These are phyloP conservation scores for Myriosclerotinia curreyana DNA, from an alignment of 2,329 filamentous ascomycete species.

Conservation along the genomic window DNA sequence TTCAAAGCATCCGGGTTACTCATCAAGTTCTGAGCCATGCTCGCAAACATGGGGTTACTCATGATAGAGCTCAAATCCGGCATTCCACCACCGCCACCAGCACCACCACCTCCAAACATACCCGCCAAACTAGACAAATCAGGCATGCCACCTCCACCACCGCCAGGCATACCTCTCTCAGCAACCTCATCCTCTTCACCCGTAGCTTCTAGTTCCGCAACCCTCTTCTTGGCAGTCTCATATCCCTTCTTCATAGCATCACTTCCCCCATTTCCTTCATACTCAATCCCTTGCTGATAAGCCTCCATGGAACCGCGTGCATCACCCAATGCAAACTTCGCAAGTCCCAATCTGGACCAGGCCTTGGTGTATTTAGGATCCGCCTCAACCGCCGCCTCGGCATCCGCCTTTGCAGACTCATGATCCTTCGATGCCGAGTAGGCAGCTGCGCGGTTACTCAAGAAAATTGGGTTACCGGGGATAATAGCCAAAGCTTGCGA, in stretches of 20 bases:
- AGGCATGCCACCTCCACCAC: conserved; percentile 62
- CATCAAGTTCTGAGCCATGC: conserved; percentile 97
- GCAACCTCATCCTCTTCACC: conserved; percentile 49
- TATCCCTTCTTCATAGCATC: conserved; percentile 97
- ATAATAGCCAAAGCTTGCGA: conserved; percentile 78
- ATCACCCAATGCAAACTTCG: conserved; percentile 87
- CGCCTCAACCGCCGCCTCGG: conserved; percentile 81
- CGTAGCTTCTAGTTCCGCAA: conserved; percentile 70
- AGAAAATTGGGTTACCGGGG: conserved; percentile 89
- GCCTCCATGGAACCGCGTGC: conserved; percentile 91
- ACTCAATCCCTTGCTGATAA: conserved; percentile 87
- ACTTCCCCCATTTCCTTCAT: conserved; percentile 89
- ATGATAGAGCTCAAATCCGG: conserved; percentile 84
- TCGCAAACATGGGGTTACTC: conserved; percentile 97
- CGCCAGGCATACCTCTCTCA: conserved; percentile 48
- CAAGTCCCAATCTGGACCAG: conserved; percentile 90
- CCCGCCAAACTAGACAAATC: conserved; percentile 67
- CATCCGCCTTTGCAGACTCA: conserved; percentile 78
- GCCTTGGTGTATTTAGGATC: conserved; percentile 96
- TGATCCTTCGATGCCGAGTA: conserved; percentile 84
- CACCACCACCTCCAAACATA: conserved; percentile 61
- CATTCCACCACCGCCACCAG: conserved; percentile 70
- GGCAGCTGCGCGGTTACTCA: conserved; percentile 94
- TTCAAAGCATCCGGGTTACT: conserved; percentile 89
- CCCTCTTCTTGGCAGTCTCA: conserved; percentile 85